phyloP scores from a whole-genome alignment of 177 flowering plant genomes.

The Tripterygium wilfordii region DNA sequence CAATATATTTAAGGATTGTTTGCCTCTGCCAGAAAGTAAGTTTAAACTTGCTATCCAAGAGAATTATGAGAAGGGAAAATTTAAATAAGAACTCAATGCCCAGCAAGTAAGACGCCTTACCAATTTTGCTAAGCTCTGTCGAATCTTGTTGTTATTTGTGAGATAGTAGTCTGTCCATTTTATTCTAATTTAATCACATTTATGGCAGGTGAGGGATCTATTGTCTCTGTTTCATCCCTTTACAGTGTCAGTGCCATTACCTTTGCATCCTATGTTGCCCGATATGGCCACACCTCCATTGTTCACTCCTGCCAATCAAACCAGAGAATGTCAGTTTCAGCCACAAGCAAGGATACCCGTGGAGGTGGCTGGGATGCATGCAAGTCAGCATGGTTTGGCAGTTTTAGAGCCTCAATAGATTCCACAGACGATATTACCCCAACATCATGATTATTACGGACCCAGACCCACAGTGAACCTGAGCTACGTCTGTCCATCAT shows the following conservation, averaged over 20 bases:
- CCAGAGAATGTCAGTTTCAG: background rate
- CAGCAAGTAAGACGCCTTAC: constrained; percentile 1
- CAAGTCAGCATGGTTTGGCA: constrained; percentile 1
- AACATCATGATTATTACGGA: background rate
- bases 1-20: background rate
- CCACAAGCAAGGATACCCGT: constrained; percentile 4
- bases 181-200: too few relatives aligned
- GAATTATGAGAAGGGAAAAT: constrained; percentile 1
- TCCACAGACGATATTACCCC: background rate
- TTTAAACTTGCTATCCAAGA: background rate
- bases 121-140: too few relatives aligned
- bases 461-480: background rate
- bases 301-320: background rate
- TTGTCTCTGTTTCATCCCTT: constrained; percentile 32
- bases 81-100: background rate
- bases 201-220: constrained; percentile 41
- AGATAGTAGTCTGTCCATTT: too few relatives aligned
- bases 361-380: constrained; percentile 7
- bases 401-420: background rate
- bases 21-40: background rate
- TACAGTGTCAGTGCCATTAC: constrained; percentile 2
- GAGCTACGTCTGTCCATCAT: background rate
- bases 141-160: too few relatives aligned
- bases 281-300: background rate
- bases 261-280: background rate